phyloP scores from a whole-genome alignment of 306 rosid species.

The Casuarina equisetifolia region DNA sequence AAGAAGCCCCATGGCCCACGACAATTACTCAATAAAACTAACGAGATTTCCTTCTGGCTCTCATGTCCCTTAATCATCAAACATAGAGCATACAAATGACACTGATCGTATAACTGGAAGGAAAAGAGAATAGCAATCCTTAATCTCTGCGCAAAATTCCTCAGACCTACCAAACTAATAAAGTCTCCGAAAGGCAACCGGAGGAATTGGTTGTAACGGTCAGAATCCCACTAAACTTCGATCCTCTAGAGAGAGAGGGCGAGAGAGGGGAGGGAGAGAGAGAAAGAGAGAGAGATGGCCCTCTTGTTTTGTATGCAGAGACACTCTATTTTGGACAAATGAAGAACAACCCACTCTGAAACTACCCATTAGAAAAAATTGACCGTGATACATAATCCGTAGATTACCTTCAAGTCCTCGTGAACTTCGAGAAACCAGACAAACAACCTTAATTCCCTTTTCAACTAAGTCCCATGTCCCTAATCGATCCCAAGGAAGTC shows the following conservation, averaged over 20 bases:
- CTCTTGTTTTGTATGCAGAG: slow-evolving; percentile 14
- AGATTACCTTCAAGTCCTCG: slow-evolving; percentile 36
- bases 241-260: slow-evolving; percentile 10
- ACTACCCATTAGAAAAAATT: slow-evolving; percentile 26
- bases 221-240: slow-evolving; percentile 33
- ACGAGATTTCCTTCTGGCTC: slow-evolving; percentile 25
- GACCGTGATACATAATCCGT: slow-evolving; percentile 2
- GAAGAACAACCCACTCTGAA: slow-evolving; percentile 33
- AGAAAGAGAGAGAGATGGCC: slow-evolving; percentile 12
- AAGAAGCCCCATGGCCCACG: slow-evolving; percentile 62
- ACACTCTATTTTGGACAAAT: slow-evolving; percentile 29
- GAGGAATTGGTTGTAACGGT: slow-evolving; percentile 47
- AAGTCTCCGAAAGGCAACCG: slow-evolving; percentile 21
- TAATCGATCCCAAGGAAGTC: slow-evolving; percentile 7
- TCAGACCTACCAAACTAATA: slow-evolving; percentile 49
- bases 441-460: slow-evolving; percentile 2
- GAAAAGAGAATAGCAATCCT: slow-evolving; percentile 4
- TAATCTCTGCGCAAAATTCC: slow-evolving; percentile 18
- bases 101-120: slow-evolving; percentile 23
- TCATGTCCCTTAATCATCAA: slow-evolving; percentile 13
- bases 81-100: slow-evolving; percentile 10
- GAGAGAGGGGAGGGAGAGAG: slow-evolving; percentile 1
- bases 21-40: slow-evolving; percentile 25
- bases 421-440: slow-evolving; percentile 52
- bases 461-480: slow-evolving; percentile 10